These are phyloP conservation scores for Thelonectria discophora DNA, from an alignment of 2,329 filamentous ascomycete genomes.

Conservation along the genomic window DNA sequence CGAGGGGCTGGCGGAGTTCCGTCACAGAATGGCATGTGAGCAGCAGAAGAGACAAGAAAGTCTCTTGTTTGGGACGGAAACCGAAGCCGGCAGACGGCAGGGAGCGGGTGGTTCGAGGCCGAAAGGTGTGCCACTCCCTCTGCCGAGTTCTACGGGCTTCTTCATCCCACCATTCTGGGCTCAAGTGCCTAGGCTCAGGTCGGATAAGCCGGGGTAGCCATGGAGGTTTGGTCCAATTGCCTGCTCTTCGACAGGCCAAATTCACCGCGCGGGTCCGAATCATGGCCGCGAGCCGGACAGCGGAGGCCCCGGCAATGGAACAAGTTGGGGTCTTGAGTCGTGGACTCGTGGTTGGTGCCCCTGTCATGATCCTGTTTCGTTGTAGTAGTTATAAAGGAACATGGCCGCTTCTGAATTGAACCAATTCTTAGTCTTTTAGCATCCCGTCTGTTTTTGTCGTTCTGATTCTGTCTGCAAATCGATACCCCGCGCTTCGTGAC, in stretches of 20 bases:
- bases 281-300: constrained; percentile 28
- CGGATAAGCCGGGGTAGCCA: constrained; percentile 36
- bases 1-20: not conserved
- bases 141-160: constrained; percentile 19
- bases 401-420: not conserved
- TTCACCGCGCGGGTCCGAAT: constrained; percentile 41
- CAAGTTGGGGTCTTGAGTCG: constrained; percentile 32
- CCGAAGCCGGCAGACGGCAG: not conserved
- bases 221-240: not conserved
- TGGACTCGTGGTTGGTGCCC: constrained; percentile 10
- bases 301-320: constrained; percentile 25
- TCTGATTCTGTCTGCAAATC: constrained; percentile 12
- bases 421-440: not conserved
- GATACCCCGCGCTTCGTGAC: constrained; percentile 19
- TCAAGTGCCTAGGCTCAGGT: constrained; percentile 22
- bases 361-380: not conserved
- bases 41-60: not conserved
- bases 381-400: not conserved
- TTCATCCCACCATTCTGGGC: not conserved
- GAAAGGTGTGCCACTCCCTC: constrained; percentile 11
- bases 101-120: constrained; percentile 19
- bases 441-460: constrained; percentile 15
- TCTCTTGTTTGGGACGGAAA: not conserved
- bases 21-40: constrained; percentile 31
- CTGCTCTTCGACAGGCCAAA: constrained; percentile 20